Conservation (phyloP, 2,329 filamentous ascomycete genomes). For the Alternaria sp. region DNA sequence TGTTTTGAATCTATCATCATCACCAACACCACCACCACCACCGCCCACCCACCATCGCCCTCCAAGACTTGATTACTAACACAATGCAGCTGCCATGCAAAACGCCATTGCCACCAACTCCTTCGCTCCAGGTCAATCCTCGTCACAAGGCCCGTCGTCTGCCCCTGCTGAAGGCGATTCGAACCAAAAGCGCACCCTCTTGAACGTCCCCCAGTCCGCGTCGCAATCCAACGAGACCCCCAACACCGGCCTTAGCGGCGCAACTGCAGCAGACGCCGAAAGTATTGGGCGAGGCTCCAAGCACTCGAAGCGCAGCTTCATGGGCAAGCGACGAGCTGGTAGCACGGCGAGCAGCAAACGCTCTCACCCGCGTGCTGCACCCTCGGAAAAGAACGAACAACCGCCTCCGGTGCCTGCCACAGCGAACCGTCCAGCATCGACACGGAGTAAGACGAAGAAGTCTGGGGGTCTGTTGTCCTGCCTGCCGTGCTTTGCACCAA, state of each 20-base stretch:
- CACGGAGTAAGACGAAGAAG: conserved; percentile 52
- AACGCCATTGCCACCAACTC: conserved; percentile 20
- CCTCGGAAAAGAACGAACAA: conserved; percentile 52
- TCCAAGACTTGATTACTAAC: conserved; percentile 4
- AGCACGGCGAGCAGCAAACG: conserved; percentile 59
- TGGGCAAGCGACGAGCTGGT: conserved; percentile 54
- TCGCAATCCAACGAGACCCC: conserved; percentile 45
- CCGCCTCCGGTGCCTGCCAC: conserved; percentile 41
- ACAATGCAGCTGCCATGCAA: conserved; percentile 6
- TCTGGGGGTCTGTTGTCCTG: conserved; percentile 57
- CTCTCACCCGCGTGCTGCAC: conserved; percentile 49
- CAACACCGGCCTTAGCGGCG: conserved; percentile 54
- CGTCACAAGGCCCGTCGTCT: conserved; percentile 35
- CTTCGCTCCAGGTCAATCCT: conserved; percentile 32
- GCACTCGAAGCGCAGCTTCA: conserved; percentile 55
- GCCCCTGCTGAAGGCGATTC: conserved; percentile 34
- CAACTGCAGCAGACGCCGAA: conserved; percentile 56
- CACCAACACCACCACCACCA: background rate
- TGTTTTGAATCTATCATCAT: conserved; percentile 19
- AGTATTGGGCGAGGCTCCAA: conserved; percentile 56
- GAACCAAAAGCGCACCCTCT: conserved; percentile 48
- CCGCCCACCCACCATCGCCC: too few species aligned
- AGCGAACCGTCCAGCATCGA: conserved; percentile 44
- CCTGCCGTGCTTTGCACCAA: conserved; percentile 73
- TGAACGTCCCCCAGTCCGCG: conserved; percentile 47